Conservation (phyloP, 306 rosid species). For the Vigna reflexopilosa region DNA sequence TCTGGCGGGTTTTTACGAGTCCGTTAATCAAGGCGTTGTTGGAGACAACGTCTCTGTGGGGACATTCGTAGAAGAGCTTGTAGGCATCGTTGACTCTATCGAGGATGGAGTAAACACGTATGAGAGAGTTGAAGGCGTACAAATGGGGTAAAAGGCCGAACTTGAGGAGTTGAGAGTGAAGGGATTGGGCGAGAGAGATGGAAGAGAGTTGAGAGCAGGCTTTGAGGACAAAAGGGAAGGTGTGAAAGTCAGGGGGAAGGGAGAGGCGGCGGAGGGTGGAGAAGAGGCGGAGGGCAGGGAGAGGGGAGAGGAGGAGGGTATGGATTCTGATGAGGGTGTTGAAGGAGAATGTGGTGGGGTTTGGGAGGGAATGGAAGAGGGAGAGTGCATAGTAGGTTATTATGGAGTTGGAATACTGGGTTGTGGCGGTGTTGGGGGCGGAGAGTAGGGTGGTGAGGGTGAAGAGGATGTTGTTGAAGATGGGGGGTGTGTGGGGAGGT, state of each 20-base stretch:
- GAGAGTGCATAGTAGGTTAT: slow-evolving; percentile 52
- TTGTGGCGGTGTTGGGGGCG: not conserved
- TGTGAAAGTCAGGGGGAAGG: slow-evolving; percentile 72
- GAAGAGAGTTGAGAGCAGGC: slow-evolving; percentile 55
- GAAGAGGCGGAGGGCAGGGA: slow-evolving; percentile 58
- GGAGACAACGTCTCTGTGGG: slow-evolving; percentile 57
- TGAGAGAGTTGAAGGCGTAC: slow-evolving; percentile 61
- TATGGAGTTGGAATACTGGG: not conserved
- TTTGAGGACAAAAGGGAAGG: slow-evolving; percentile 72
- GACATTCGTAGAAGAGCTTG: slow-evolving; percentile 50
- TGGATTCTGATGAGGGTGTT: slow-evolving; percentile 76
- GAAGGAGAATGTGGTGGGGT: slow-evolving; percentile 69
- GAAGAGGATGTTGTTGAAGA: slow-evolving; percentile 52
- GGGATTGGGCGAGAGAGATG: slow-evolving; percentile 45
- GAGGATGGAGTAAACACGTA: slow-evolving; percentile 52
- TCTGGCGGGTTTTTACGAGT: slow-evolving; percentile 55
- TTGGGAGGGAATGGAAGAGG: slow-evolving; percentile 60
- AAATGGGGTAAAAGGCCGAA: slow-evolving; percentile 55
- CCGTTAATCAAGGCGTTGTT: slow-evolving; percentile 69
- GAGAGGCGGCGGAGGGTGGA: slow-evolving; percentile 59
- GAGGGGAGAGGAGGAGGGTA: slow-evolving; percentile 63
- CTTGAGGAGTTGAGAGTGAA: slow-evolving; percentile 67
- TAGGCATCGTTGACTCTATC: slow-evolving; percentile 48
- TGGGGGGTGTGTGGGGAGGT: slow-evolving; percentile 17
- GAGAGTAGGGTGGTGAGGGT: slow-evolving; percentile 48